phyloP scores from a whole-genome alignment of 176 grass and related monocot genomes.

The Lolium rigidum region DNA sequence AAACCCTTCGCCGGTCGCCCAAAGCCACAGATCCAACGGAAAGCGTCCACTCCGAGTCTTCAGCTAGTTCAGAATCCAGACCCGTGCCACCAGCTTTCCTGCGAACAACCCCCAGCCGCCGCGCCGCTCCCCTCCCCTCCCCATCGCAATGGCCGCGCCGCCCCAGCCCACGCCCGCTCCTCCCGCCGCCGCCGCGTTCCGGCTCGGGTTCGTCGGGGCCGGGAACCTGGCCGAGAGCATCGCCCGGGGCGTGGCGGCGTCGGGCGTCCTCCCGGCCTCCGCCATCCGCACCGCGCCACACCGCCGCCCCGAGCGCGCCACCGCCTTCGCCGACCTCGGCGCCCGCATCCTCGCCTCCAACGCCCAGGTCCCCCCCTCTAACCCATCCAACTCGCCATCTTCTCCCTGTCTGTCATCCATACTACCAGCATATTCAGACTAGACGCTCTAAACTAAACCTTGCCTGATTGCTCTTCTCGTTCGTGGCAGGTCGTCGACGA shows the following conservation, averaged over 20 bases:
- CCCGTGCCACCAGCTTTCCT: neutral
- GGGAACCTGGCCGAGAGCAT: constrained; percentile 98
- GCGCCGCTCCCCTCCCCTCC: neutral
- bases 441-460: neutral
- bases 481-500: constrained; percentile 68
- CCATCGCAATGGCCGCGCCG: constrained; percentile 55
- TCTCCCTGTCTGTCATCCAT: too few species aligned
- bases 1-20: neutral
- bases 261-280: constrained; percentile 67
- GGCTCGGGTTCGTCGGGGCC: constrained; percentile 76
- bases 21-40: neutral
- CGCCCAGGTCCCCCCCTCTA: constrained; percentile 49
- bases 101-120: neutral
- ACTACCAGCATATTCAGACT: too few species aligned
- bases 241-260: constrained; percentile 74
- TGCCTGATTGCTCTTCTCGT: neutral
- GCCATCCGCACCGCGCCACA: constrained; percentile 85
- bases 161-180: constrained; percentile 41
- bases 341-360: constrained; percentile 69
- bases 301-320: constrained; percentile 64
- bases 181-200: constrained; percentile 46
- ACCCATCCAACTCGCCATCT: too few species aligned
- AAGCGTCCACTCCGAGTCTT: neutral
- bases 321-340: constrained; percentile 72
- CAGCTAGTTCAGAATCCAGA: neutral